phyloP scores from a whole-genome alignment of 495 filamentous ascomycete genomes.

The Elasticomyces elasticus region DNA sequence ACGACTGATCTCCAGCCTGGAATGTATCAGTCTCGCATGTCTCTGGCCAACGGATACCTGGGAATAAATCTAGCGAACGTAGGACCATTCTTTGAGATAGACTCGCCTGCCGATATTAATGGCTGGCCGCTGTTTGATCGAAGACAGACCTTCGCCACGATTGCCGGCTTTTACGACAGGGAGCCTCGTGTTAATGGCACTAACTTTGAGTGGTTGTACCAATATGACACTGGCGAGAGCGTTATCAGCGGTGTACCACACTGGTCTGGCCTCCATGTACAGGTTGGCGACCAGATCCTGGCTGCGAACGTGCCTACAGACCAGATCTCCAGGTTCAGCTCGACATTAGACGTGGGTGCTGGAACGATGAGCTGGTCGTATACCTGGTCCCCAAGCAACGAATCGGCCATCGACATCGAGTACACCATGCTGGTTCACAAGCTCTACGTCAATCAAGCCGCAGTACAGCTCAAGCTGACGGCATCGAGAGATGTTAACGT shows the following conservation, averaged over 20 bases:
- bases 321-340: conserved; percentile 51
- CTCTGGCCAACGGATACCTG: conserved; percentile 50
- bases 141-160: conserved; percentile 61
- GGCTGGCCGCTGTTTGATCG: conserved; percentile 65
- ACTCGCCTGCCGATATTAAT: conserved; percentile 41
- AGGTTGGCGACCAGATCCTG: conserved; percentile 46
- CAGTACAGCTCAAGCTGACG: conserved; percentile 48
- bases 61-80: conserved; percentile 47
- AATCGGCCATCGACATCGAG: conserved; percentile 42
- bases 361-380: conserved; percentile 57
- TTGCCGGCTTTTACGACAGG: conserved; percentile 62
- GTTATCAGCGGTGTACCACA: conserved; percentile 67
- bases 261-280: conserved; percentile 52
- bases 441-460: conserved; percentile 51
- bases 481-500: conserved; percentile 39
- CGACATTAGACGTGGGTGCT: conserved; percentile 51
- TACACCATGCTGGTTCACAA: conserved; percentile 56
- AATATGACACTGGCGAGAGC: conserved; percentile 59
- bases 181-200: conserved; percentile 53
- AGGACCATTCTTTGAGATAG: conserved; percentile 62
- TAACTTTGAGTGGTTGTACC: conserved; percentile 63
- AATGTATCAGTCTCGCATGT: conserved; percentile 52
- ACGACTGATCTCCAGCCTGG: conserved; percentile 48
- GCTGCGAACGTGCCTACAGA: conserved; percentile 52
- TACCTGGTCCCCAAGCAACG: conserved; percentile 49